A percentile compares a stretch with the other conserved stretches of the same genome.
phyloP scores from a whole-genome alignment of 2,329 filamentous ascomycete species.

The Penicillium brevicompactum region DNA sequence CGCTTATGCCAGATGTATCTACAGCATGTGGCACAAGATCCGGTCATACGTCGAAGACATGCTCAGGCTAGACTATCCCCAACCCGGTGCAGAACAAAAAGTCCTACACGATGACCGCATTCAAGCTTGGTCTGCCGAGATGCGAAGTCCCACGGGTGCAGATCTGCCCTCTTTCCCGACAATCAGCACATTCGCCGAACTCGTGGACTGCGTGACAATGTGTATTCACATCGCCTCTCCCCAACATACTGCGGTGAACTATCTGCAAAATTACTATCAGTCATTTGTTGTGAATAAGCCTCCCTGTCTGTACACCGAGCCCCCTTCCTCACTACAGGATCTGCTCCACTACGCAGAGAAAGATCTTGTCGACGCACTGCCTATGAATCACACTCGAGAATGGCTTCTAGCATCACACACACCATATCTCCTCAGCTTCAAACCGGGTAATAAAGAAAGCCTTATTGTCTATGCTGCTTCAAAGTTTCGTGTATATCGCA shows the following conservation, averaged over 20 bases:
- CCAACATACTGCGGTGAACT: slow-evolving; percentile 13
- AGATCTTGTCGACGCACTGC: slow-evolving; percentile 6
- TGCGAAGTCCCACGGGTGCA: slow-evolving; percentile 1
- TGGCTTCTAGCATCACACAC: slow-evolving; percentile 9
- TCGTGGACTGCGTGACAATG: slow-evolving; percentile 14
- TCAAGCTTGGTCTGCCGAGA: slow-evolving; percentile 6
- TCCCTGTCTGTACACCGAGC: slow-evolving; percentile 4
- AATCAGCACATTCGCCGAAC: slow-evolving; percentile 2
- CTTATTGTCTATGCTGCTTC: slow-evolving; percentile 2
- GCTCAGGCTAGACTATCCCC: slow-evolving; percentile 4
- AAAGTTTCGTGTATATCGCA: background rate
- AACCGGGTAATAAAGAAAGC: slow-evolving; percentile 4
- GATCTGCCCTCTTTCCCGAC: background rate
- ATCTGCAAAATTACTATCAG: slow-evolving; percentile 15
- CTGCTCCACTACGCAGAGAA: slow-evolving; percentile 5
- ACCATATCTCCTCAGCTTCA: slow-evolving; percentile 2
- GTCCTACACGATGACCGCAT: slow-evolving; percentile 4
- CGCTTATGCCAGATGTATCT: slow-evolving; percentile 11
- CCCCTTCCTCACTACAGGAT: background rate
- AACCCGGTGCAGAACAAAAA: background rate
- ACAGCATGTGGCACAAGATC: slow-evolving; percentile 15
- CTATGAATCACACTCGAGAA: slow-evolving; percentile 3
- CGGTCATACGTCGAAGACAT: slow-evolving; percentile 5
- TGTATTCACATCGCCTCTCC: slow-evolving; percentile 14
- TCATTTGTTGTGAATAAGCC: slow-evolving; percentile 12